Base-by-base conservation (phyloP, 2,329 filamentous ascomycete genomes). In the Pestalotiopsis sp. region DNA sequence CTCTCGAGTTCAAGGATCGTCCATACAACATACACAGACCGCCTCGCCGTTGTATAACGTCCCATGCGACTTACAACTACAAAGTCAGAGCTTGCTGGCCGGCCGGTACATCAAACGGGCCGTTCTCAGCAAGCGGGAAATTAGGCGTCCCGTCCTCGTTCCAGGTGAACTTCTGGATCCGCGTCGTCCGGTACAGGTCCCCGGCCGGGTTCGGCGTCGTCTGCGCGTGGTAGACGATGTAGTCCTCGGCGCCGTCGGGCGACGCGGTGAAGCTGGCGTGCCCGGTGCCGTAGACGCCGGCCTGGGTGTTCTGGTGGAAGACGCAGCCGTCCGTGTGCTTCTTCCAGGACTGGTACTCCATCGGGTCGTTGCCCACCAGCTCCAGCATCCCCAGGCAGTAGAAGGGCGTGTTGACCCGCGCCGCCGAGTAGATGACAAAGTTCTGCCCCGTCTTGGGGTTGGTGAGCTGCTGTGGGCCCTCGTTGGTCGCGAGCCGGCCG, bases 341-440 rank as follows among this genome's bases (percentile, higher is more conserved):
- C 25, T 66, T 71, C 79, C 79, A 80, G 4, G 77, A 78, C 39
- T 76, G 75, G 45, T 79, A 78, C 69, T 80, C 70, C 78, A 80
- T 79, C 6, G 78, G 78, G 69, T 80, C 78, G 60, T 78, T 76
- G 5, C 78, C 78, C 0, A 78, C 72, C 9, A 80, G 76, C 70
- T 80, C 78, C 4, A 81, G 74, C 76, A 79, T 75, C 0, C 78
- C 79, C 0, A 80, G 73, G 68, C 78, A 80, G 71, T 80, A 80
- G 70, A 76, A 80, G 2, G 78, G 79, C 7, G 78, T 80, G 67
- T 80, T 79, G 9, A 80, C 78, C 11, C 79, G 75, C n/a, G 79
- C 78, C 9, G 77, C 79, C 12, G 78, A 80, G 70, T 80, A 80
- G 20, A 80, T 75, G 31, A 80, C 73, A 57, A 80, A 79, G 66